Percentiles rank a stretch among this genome's conserved stretches.
These are phyloP conservation scores for Candida incommunis DNA, from an alignment of 805 yeast species.

Conservation along the genomic window DNA sequence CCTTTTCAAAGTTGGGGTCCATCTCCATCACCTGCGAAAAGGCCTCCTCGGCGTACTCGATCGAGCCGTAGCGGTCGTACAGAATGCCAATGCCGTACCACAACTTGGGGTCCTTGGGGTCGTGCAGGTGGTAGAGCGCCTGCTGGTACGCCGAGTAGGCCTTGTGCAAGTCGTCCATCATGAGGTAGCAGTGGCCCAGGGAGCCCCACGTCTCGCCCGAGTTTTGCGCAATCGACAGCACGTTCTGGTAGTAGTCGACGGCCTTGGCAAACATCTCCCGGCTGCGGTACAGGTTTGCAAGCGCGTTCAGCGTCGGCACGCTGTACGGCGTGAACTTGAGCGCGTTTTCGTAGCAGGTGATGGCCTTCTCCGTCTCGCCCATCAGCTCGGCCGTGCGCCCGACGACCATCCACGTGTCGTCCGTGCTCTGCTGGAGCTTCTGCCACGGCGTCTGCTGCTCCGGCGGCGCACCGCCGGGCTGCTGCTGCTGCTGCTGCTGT, in stretches of 20 bases:
- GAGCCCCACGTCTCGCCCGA: constrained; percentile 97
- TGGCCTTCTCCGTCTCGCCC: constrained; percentile 81
- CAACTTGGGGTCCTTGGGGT: constrained; percentile 88
- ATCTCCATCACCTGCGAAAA: constrained; percentile 89
- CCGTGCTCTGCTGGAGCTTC: constrained; percentile 20
- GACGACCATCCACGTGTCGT: constrained; percentile 70
- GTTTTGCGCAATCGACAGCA: constrained; percentile 66
- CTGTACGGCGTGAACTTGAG: constrained; percentile 76
- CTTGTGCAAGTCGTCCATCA: constrained; percentile 90
- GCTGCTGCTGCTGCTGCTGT: constrained; percentile 8
- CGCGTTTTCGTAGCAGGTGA: constrained; percentile 77
- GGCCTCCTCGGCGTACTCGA: constrained; percentile 97
- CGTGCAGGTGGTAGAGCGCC: constrained; percentile 78
- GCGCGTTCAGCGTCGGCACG: constrained; percentile 67
- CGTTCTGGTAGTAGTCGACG: constrained; percentile 84
- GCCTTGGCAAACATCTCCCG: constrained; percentile 88
- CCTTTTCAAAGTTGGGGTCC: constrained; percentile 93
- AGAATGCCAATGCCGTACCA: constrained; percentile 99
- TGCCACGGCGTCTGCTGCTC: constrained; percentile 2
- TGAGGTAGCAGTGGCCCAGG: constrained; percentile 83
- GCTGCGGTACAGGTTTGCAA: constrained; percentile 80
- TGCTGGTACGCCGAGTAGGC: constrained; percentile 96
- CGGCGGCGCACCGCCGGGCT: constrained; percentile 7
- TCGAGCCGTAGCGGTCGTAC: constrained; percentile 89
- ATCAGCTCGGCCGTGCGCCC: constrained; percentile 82